Base-by-base conservation (phyloP, 371 early-diverging fungal genomes). In the Pancytospora philotis region DNA sequence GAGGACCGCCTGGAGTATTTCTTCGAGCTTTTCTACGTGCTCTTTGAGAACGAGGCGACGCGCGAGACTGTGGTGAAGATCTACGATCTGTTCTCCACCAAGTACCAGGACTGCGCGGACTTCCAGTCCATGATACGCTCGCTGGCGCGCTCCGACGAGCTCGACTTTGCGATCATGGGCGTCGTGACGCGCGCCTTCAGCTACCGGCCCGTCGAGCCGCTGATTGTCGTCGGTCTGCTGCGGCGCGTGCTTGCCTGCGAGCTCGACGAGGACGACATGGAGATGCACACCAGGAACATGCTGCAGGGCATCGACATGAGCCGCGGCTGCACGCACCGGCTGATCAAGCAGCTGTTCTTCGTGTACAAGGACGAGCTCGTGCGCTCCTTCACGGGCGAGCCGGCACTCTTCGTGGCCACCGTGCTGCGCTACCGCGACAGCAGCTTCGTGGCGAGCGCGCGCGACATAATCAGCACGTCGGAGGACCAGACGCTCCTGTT, bases 1-100 rank as follows among this genome's bases (percentile, higher is more conserved):
- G 75, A 75, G 56, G 66, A 71, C 22, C 70, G 71, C 41, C 39
- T 62, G 39, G 60, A 52, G 19, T 58, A 45, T 27, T 73, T 73
- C 36, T 22, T 68, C 4, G 41, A 3, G 8, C 38, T 52, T 0
- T 62, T 75, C 25, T 37, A 25, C 25, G 30, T n/a, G 16, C 25
- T 67, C 1, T 66, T 51, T 35, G 52, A 41, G 10, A 30, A 48
- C 25, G 13, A 63, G 25, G 49, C 57, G 0, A 31, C 61, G 13
- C 59, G 53, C 56, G 28, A 30, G 31, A 38, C 51, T 6, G 25
- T 75, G 19, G 38, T 32, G 16, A 57, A 67, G 49, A 71, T 75
- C 1, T 75, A 55, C 53, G 49, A 60, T 30, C 49, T 75, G 13
- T 71, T 65, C 56, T 55, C 65, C 19, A 58, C 57, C 13, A 71